phyloP scores from a whole-genome alignment of 345 rosid genomes.

The Citrus medica region DNA sequence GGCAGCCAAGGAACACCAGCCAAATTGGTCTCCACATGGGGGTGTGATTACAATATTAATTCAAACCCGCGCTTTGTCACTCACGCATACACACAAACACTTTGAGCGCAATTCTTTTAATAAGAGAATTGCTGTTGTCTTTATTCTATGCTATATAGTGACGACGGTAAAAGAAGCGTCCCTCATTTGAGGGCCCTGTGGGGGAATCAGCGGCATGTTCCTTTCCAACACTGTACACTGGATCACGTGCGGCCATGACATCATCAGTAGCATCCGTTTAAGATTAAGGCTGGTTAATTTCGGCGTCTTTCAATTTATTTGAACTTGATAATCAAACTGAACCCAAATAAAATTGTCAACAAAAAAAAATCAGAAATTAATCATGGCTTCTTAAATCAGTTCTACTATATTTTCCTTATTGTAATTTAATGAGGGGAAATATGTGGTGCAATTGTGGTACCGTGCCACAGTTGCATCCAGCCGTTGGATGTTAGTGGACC shows the following conservation, averaged over 20 bases:
- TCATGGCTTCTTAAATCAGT: too few relatives aligned
- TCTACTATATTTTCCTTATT: too few relatives aligned
- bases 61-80: neutral
- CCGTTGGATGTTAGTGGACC: too few relatives aligned
- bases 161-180: constrained; percentile 9
- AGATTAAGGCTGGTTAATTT: too few relatives aligned
- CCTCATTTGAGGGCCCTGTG: constrained; percentile 29
- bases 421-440: too few relatives aligned
- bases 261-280: too few relatives aligned
- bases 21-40: constrained; percentile 48
- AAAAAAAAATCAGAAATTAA: too few relatives aligned
- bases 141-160: neutral
- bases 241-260: neutral
- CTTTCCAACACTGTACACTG: constrained; percentile 15
- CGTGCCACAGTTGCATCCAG: too few relatives aligned
- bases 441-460: too few relatives aligned
- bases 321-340: too few relatives aligned
- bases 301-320: too few relatives aligned
- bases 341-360: too few relatives aligned
- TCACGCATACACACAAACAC: neutral
- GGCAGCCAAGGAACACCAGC: constrained; percentile 35
- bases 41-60: constrained; percentile 21
- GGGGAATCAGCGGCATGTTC: constrained; percentile 34
- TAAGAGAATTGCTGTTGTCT: constrained; percentile 1
- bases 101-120: neutral